Evolutionary conservation across 2,329 filamentous ascomycete species (phyloP).

Genomic region (Botryotinia globosa): DNA sequence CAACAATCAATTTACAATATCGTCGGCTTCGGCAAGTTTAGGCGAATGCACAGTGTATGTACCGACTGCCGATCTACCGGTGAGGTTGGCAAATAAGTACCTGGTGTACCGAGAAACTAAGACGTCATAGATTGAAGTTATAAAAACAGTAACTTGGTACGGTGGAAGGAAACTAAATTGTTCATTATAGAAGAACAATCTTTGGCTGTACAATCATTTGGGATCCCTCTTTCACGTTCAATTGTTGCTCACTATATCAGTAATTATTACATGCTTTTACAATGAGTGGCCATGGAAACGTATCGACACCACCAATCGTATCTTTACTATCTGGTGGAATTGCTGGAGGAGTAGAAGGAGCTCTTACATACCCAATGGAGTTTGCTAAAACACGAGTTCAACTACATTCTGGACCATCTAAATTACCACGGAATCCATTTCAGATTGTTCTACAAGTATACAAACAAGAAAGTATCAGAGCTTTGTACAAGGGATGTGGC

Average conservation of each 20-base stretch:
- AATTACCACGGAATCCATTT: constrained; percentile 55
- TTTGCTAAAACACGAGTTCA: constrained; percentile 66
- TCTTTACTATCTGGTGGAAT: constrained; percentile 33
- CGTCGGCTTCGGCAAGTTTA: not conserved
- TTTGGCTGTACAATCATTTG: not conserved
- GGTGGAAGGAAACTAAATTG: not conserved
- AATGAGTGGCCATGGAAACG: constrained; percentile 8
- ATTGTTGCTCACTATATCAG: not conserved
- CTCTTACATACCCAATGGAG: constrained; percentile 56
- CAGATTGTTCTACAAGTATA: constrained; percentile 54
- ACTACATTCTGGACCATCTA: constrained; percentile 42
- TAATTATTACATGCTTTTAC: not conserved
- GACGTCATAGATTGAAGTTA: not conserved
- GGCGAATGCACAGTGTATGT: not conserved
- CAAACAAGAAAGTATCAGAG: constrained; percentile 52
- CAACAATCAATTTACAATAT: not conserved
- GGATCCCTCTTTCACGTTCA: not conserved
- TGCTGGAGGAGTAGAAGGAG: constrained; percentile 27
- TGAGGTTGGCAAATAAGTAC: not conserved
- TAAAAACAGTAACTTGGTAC: not conserved
- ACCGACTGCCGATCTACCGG: not conserved
- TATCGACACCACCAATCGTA: constrained; percentile 24
- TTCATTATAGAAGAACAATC: not conserved
- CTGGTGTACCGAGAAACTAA: not conserved
- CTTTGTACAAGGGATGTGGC: constrained; percentile 44